A percentile compares a stretch with the other conserved stretches of the same genome.
These are phyloP conservation scores for Acacia crassicarpa DNA, from an alignment of 306 rosid species.

Conservation along the genomic window DNA sequence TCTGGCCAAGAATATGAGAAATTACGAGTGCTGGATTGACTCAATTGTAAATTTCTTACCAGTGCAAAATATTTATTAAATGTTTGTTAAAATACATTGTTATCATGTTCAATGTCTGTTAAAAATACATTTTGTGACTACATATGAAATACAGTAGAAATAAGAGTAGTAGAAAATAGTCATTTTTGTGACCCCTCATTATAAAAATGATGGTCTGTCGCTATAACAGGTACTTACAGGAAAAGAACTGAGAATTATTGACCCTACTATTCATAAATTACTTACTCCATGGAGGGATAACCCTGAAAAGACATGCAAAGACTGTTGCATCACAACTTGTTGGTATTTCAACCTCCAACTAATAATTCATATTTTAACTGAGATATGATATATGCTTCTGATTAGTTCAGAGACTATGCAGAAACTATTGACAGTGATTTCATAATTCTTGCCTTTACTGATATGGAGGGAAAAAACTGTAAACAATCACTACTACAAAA, in stretches of 20 bases:
- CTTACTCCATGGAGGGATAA: slow-evolving; percentile 97
- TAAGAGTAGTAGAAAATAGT: neutral
- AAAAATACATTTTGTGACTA: neutral
- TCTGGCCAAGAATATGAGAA: slow-evolving; percentile 48
- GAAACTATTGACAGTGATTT: neutral
- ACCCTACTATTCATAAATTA: slow-evolving; percentile 88
- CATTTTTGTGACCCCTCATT: no score
- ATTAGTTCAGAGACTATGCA: neutral
- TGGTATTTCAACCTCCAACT: slow-evolving; percentile 6
- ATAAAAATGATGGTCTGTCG: no score
- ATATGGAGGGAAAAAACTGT: no score
- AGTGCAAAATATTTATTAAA: neutral
- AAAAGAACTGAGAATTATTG: slow-evolving; percentile 79
- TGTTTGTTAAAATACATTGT: no score
- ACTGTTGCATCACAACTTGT: slow-evolving; percentile 22
- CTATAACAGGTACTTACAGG: slow-evolving; percentile 6
- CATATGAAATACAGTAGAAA: neutral
- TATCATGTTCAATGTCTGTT: neutral
- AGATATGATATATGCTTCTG: neutral
- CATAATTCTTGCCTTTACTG: no score
- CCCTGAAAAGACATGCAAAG: slow-evolving; percentile 49
- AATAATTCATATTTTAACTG: neutral
- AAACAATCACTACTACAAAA: no score
- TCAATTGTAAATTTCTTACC: neutral
- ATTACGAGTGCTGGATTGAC: slow-evolving; percentile 43